Evolutionary conservation across 176 grass and related monocot genomes (phyloP).

Genomic region (Saccharum spontaneum): DNA sequence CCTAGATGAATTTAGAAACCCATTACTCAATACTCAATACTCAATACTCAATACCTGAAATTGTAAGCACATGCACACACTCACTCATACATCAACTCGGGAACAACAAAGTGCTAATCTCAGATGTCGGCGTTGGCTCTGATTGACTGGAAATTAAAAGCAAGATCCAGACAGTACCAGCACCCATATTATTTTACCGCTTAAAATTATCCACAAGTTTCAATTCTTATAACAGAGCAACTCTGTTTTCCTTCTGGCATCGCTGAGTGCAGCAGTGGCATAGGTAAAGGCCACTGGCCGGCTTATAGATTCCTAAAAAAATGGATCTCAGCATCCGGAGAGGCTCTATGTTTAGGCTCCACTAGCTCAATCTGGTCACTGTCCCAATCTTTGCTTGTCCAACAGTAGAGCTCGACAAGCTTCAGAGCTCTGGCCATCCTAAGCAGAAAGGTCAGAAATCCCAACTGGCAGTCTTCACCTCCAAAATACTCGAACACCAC

Average conservation of each 20-base stretch:
- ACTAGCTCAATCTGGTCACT: not conserved
- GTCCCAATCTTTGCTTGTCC: conserved; percentile 5
- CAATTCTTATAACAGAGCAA: not conserved
- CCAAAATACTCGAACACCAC: conserved; percentile 39
- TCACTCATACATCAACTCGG: not conserved
- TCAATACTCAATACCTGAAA: not conserved
- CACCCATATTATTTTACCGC: not conserved
- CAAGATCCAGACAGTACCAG: not conserved
- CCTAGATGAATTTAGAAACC: not conserved
- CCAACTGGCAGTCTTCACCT: conserved; percentile 22
- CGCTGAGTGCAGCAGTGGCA: conserved; percentile 40
- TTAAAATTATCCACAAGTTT: not conserved
- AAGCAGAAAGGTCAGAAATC: conserved; percentile 42
- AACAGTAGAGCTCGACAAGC: conserved; percentile 31
- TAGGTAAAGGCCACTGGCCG: conserved; percentile 22
- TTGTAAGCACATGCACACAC: not conserved
- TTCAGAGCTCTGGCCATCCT: conserved; percentile 30
- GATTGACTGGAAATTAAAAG: not conserved
- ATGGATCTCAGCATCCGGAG: not conserved
- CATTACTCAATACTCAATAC: not conserved
- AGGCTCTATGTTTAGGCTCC: conserved; percentile 2
- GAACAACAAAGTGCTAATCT: not conserved
- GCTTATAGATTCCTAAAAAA: conserved; percentile 9
- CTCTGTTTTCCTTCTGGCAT: conserved; percentile 36
- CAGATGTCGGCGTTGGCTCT: not conserved